Evolutionary conservation across 192 early-diverging fungal genomes (phyloP).

Genomic region (Coemansia sp.): DNA sequence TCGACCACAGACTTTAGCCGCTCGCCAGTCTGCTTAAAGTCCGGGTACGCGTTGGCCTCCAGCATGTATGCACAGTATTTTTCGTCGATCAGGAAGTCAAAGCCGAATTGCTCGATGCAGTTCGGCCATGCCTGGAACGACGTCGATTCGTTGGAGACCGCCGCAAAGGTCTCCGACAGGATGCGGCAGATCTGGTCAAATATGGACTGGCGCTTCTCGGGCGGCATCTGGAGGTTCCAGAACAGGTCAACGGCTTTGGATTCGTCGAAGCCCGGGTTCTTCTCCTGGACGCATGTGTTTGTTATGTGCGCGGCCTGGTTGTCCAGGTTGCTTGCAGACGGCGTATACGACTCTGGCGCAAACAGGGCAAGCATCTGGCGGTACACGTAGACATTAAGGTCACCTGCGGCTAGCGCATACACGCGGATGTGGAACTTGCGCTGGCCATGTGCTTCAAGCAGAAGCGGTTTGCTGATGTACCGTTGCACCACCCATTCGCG

Average conservation of each 20-base stretch:
- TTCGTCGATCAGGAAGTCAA: conserved; percentile 65
- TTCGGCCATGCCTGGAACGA: conserved; percentile 65
- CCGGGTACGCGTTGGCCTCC: conserved; percentile 69
- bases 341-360: conserved; percentile 56
- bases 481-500: conserved; percentile 70
- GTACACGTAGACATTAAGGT: conserved; percentile 61
- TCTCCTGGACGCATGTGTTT: conserved; percentile 65
- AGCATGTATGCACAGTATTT: conserved; percentile 55
- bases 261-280: conserved; percentile 55
- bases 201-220: conserved; percentile 43
- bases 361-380: conserved; percentile 65
- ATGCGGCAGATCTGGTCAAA: conserved; percentile 62
- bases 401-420: conserved; percentile 61
- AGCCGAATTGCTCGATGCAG: conserved; percentile 66
- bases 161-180: conserved; percentile 60
- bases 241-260: conserved; percentile 56
- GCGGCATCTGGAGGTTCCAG: conserved; percentile 55
- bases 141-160: conserved; percentile 58
- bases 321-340: conserved; percentile 41
- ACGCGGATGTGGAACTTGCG: conserved; percentile 70
- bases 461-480: conserved; percentile 60
- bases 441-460: conserved; percentile 38
- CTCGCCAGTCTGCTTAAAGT: conserved; percentile 68
- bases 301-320: conserved; percentile 60
- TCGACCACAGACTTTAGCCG: conserved; percentile 57